Conservation (phyloP, 129 eudicot species). For the Chrysanthemum makinoi region DNA sequence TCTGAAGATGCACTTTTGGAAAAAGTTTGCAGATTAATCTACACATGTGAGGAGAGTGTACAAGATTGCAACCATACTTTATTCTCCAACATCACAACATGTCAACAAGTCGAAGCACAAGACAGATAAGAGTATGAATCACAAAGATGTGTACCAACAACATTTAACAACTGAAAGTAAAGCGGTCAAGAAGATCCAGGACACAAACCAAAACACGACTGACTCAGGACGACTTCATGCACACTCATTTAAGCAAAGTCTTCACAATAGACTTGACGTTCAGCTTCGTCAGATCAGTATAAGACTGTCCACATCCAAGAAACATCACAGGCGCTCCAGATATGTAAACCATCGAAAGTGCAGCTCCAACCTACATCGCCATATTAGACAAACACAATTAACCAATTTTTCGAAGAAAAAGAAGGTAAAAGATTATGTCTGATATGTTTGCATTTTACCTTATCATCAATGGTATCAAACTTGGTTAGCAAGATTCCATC, state of each 20-base stretch:
- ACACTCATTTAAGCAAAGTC: constrained; percentile 77
- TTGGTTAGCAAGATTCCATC: constrained; percentile 98
- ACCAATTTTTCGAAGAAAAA: neutral
- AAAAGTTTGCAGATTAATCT: too few species aligned
- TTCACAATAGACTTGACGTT: constrained; percentile 89
- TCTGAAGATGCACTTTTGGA: too few species aligned
- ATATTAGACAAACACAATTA: neutral
- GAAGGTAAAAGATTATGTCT: neutral
- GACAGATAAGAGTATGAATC: neutral
- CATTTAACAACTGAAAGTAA: constrained; percentile 19
- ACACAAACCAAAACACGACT: constrained; percentile 6
- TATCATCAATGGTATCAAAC: constrained; percentile 94
- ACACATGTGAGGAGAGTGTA: too few species aligned
- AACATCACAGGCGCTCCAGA: constrained; percentile 99
- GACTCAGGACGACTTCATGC: constrained; percentile 4
- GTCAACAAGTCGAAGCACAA: too few species aligned
- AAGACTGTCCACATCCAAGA: constrained; percentile 99
- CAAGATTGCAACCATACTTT: too few species aligned
- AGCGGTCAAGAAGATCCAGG: constrained; percentile 17
- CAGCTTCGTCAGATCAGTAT: constrained; percentile 91
- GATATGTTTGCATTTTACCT: constrained; percentile 39
- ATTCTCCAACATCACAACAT: too few species aligned
- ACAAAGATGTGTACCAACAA: constrained; percentile 18
- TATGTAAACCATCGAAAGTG: constrained; percentile 96
- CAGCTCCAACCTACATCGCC: constrained; percentile 87